Percentiles rank a stretch among this genome's conserved stretches.
phyloP scores from a whole-genome alignment of 768 basidiomycete species.

The Boletus coccyginus region DNA sequence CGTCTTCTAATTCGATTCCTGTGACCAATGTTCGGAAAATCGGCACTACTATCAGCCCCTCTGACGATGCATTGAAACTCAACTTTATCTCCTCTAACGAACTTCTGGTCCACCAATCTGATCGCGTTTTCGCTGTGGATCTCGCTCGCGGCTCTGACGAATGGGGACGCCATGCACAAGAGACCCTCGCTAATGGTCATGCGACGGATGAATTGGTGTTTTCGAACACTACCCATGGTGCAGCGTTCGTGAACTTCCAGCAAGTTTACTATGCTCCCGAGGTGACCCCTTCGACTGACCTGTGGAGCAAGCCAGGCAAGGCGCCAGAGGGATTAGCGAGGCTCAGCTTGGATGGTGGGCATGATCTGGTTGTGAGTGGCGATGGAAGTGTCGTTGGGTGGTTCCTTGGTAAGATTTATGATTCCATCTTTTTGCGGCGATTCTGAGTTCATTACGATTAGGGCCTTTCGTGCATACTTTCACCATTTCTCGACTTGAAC shows the following conservation, averaged over 20 bases:
- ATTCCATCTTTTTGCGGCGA: background rate
- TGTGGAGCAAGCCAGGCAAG: constrained; percentile 73
- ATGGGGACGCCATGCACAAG: constrained; percentile 46
- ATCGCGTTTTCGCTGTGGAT: constrained; percentile 49
- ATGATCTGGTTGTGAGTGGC: constrained; percentile 60
- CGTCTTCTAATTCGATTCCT: constrained; percentile 28
- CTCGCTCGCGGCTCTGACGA: constrained; percentile 45
- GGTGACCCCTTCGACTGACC: constrained; percentile 38
- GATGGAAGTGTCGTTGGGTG: constrained; percentile 69
- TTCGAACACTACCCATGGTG: constrained; percentile 37
- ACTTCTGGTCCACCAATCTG: constrained; percentile 58
- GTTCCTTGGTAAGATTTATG: constrained; percentile 56
- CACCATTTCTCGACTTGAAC: constrained; percentile 48
- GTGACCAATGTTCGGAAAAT: constrained; percentile 51
- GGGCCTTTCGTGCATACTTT: constrained; percentile 46
- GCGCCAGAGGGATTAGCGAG: constrained; percentile 59
- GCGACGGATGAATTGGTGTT: constrained; percentile 58
- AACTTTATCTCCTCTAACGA: constrained; percentile 56
- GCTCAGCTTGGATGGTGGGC: constrained; percentile 71
- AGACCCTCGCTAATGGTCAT: constrained; percentile 50
- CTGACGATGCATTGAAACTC: constrained; percentile 45
- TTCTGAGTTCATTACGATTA: constrained; percentile 4
- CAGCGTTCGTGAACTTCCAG: constrained; percentile 69
- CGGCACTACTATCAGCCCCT: constrained; percentile 46
- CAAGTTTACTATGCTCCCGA: constrained; percentile 60